Evolutionary conservation across 495 filamentous ascomycete species (phyloP).

Genomic region (Penicillium paxilli): DNA sequence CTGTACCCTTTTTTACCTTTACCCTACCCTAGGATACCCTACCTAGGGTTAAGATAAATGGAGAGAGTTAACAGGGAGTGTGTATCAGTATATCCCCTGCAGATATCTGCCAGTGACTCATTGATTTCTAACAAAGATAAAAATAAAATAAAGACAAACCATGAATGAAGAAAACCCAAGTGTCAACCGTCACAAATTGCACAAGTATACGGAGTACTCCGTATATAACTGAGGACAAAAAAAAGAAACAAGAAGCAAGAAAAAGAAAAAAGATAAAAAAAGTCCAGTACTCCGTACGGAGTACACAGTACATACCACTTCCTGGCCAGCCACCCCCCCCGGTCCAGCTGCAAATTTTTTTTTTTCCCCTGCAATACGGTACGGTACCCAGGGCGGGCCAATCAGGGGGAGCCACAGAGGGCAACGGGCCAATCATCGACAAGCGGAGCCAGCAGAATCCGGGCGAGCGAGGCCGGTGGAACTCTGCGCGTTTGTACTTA

Average conservation of each 20-base stretch:
- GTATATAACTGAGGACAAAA: background rate
- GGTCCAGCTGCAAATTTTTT: slow-evolving; percentile 6
- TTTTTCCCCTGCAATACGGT: slow-evolving; percentile 8
- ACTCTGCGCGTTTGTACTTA: slow-evolving; percentile 52
- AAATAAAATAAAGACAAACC: too few relatives aligned
- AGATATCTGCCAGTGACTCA: background rate
- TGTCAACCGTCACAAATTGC: background rate
- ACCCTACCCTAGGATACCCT: background rate
- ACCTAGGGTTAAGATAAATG: slow-evolving; percentile 4
- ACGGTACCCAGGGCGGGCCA: slow-evolving; percentile 19
- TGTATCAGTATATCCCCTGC: background rate
- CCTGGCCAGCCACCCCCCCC: too few relatives aligned
- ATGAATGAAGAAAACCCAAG: too few relatives aligned
- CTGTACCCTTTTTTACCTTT: too few relatives aligned
- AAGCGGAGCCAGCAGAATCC: slow-evolving; percentile 35
- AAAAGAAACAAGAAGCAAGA: background rate
- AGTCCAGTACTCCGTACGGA: background rate
- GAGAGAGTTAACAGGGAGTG: background rate
- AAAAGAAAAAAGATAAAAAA: background rate
- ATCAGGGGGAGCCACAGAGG: slow-evolving; percentile 21
- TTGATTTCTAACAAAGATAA: background rate
- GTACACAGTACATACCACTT: background rate
- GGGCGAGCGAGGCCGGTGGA: slow-evolving; percentile 42
- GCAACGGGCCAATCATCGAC: slow-evolving; percentile 22
- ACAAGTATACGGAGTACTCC: too few relatives aligned